Evolutionary conservation across 768 basidiomycete species (phyloP).

Genomic region (Thelephora aurantiotincta): DNA sequence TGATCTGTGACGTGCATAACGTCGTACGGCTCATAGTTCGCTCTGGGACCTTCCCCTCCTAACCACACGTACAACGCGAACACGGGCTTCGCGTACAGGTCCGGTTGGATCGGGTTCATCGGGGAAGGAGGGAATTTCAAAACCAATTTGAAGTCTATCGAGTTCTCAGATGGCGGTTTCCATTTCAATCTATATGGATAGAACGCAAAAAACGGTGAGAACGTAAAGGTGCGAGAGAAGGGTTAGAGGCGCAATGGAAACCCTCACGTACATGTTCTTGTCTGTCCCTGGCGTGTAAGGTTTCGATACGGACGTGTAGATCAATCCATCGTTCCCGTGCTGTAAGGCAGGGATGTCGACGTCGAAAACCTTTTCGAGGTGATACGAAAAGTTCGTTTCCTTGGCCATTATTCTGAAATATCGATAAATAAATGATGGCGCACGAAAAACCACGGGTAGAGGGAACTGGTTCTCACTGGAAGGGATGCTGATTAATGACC

Average conservation of each 20-base stretch:
- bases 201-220: slow-evolving; percentile 1
- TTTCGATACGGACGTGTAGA: slow-evolving; percentile 85
- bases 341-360: slow-evolving; percentile 74
- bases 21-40: slow-evolving; percentile 77
- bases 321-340: slow-evolving; percentile 91
- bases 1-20: slow-evolving; percentile 73
- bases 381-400: slow-evolving; percentile 76
- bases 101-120: slow-evolving; percentile 43
- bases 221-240: not conserved
- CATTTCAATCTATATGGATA: slow-evolving; percentile 70
- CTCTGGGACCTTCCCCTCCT: slow-evolving; percentile 41
- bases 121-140: slow-evolving; percentile 75
- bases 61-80: slow-evolving; percentile 77
- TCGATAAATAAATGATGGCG: not conserved
- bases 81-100: slow-evolving; percentile 73
- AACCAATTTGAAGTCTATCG: slow-evolving; percentile 92
- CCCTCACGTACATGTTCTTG: slow-evolving; percentile 74
- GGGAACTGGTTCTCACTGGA: slow-evolving; percentile 48
- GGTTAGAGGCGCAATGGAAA: not conserved
- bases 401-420: slow-evolving; percentile 82
- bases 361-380: slow-evolving; percentile 72
- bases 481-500: slow-evolving; percentile 52
- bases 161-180: slow-evolving; percentile 98
- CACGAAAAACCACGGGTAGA: not conserved
- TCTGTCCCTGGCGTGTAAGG: slow-evolving; percentile 78